These are phyloP conservation scores for Pseudogymnoascus sp. DNA, from an alignment of 2,329 filamentous ascomycete genomes.

Conservation along the genomic window DNA sequence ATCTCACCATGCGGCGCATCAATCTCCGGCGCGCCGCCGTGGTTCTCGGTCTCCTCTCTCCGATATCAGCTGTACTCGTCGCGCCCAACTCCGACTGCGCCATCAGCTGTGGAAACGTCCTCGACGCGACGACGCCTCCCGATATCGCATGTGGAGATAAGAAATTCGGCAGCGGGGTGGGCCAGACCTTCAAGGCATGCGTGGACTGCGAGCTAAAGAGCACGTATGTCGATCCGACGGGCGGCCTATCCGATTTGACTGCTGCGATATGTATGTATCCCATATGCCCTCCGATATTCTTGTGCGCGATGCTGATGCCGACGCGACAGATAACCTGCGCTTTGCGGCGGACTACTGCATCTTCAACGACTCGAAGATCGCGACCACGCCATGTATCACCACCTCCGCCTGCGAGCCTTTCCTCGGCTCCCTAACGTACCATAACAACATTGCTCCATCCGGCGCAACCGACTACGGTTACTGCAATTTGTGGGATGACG, in stretches of 20 bases:
- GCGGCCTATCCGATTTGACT: conserved; percentile 21
- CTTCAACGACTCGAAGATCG: conserved; percentile 19
- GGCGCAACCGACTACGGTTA: conserved; percentile 21
- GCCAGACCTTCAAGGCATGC: conserved; percentile 23
- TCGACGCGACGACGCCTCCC: conserved; percentile 17
- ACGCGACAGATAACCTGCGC: conserved; percentile 24
- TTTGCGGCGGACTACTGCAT: conserved; percentile 22
- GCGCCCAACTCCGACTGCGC: conserved; percentile 22
- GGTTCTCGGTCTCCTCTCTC: background rate
- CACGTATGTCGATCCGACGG: conserved; percentile 13
- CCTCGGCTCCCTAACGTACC: conserved; percentile 17
- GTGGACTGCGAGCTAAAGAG: conserved; percentile 25
- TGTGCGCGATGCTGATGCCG: conserved; percentile 1
- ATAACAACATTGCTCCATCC: conserved; percentile 16
- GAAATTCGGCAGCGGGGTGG: background rate
- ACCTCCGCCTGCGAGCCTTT: conserved; percentile 20
- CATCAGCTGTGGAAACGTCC: conserved; percentile 22
- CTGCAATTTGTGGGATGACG: conserved; percentile 18
- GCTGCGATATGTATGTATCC: conserved; percentile 24
- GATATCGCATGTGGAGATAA: conserved; percentile 20
- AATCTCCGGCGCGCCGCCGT: conserved; percentile 6
- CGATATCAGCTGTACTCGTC: conserved; percentile 2
- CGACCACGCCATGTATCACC: conserved; percentile 20
- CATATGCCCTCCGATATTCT: background rate
- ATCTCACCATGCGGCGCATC: conserved; percentile 4